Percentiles rank a stretch among this genome's conserved stretches.
Conservation (phyloP, 768 basidiomycete species). For the Amanita pseudoporphyria region DNA sequence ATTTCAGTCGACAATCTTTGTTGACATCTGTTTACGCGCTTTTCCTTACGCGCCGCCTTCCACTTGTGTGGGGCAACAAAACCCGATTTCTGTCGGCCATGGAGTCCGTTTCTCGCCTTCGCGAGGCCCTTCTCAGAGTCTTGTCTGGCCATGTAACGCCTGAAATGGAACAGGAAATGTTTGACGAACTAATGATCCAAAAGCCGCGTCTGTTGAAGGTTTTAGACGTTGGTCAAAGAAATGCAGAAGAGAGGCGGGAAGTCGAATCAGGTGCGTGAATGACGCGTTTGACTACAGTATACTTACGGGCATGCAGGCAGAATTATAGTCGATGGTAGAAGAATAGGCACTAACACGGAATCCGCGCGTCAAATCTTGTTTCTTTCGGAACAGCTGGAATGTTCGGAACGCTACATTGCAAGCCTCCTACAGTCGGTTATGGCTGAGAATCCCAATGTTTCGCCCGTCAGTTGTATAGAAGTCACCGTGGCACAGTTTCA, state of each 20-base stretch:
- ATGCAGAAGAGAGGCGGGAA: constrained; percentile 56
- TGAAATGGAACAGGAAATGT: constrained; percentile 62
- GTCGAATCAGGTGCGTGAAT: constrained; percentile 49
- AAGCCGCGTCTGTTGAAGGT: constrained; percentile 53
- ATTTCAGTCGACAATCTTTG: neutral
- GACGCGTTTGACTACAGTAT: neutral
- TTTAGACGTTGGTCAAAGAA: constrained; percentile 56
- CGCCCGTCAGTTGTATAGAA: constrained; percentile 50
- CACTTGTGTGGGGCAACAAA: neutral
- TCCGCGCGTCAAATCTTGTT: constrained; percentile 72
- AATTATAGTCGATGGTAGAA: constrained; percentile 49
- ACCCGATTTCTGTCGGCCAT: constrained; percentile 22
- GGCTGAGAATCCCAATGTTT: constrained; percentile 54
- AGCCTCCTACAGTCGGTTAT: constrained; percentile 57
- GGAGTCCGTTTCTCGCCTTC: constrained; percentile 52
- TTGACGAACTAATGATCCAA: constrained; percentile 63
- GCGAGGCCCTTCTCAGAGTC: constrained; percentile 38
- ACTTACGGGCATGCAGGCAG: constrained; percentile 39
- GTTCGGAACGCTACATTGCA: constrained; percentile 76
- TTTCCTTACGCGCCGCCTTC: constrained; percentile 10
- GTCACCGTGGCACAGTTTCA: constrained; percentile 60
- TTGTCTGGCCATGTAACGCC: constrained; percentile 34
- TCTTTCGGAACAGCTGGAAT: constrained; percentile 70
- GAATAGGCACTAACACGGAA: constrained; percentile 68
- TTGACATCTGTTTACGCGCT: constrained; percentile 19